Base-by-base conservation (phyloP, 495 filamentous ascomycete genomes). In the Penicillium silybi region DNA sequence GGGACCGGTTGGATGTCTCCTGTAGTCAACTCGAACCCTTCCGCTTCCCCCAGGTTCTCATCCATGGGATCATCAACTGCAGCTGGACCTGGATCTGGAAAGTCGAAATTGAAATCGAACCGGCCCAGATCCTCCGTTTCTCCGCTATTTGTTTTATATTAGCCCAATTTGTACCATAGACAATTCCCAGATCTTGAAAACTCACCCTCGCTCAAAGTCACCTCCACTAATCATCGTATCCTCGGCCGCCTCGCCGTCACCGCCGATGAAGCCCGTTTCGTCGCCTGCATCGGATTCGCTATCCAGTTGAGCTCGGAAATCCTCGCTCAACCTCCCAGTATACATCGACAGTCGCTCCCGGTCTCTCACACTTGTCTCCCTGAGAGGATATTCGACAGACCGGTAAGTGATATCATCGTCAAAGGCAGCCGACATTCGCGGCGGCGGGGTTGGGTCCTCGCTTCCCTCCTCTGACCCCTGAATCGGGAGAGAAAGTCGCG, bases 401-500 rank as follows among this genome's bases (percentile, higher is more conserved):
- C 75, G 76, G 42, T 80, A 72, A 1, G 87, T 90, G 32, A 80
- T 75, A 54, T 88, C 83, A 27, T 86, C 85, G 26, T 88, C 86
- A 34, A 88, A 67, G 6, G 80, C 76, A 34, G 82, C 71, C 43
- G 84, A 85, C 39, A 77, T 61, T 48, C 77, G 75, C 38, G 87
- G 85, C 8, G 86, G 83, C 6, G 74, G 72, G 50, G 73, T 77
- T 18, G 53, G 49, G 3, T 65, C 60, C 2, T 60, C 59, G 9
- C 76, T 80, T 48, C 80, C 83, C 23, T 85, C 82, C 5, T 62
- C 65, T 7, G 68, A 68, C 25, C 76, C 77, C 19, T 84, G 85
- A n/a, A 90, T 64, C 13, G 85, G 83, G 43, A 93, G 72, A 11
- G 87, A 88, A 18, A 90, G 71, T 9, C 85, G 77, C 2, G 88